Evolutionary conservation across 768 basidiomycete species (phyloP).

Genomic region (Lepiota venenata): DNA sequence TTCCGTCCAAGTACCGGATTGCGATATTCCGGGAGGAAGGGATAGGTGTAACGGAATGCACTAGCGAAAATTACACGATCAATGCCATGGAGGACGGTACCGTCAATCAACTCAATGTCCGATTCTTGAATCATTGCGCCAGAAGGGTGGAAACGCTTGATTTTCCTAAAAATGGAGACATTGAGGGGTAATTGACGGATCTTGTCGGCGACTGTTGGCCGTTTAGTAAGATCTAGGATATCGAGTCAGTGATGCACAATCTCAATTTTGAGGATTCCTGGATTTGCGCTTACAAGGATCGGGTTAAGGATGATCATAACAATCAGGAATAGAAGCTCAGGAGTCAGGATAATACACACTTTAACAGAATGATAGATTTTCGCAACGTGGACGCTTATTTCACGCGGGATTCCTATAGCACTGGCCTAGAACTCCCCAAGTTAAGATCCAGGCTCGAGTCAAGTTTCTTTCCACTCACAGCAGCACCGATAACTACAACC

Average conservation of each 20-base stretch:
- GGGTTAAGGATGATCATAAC: not conserved
- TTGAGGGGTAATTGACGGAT: slow-evolving; percentile 27
- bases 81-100: slow-evolving; percentile 32
- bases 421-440: slow-evolving; percentile 23
- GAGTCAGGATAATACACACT: slow-evolving; percentile 12
- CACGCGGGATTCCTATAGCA: slow-evolving; percentile 32
- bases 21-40: slow-evolving; percentile 40
- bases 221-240: slow-evolving; percentile 11
- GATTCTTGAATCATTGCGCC: slow-evolving; percentile 19
- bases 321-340: not conserved
- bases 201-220: slow-evolving; percentile 14
- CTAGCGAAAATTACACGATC: slow-evolving; percentile 35
- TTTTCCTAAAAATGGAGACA: slow-evolving; percentile 35
- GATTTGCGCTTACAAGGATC: not conserved
- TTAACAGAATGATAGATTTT: slow-evolving; percentile 30
- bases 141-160: slow-evolving; percentile 31
- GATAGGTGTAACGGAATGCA: slow-evolving; percentile 41
- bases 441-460: not conserved
- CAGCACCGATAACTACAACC: slow-evolving; percentile 40
- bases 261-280: not conserved
- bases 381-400: slow-evolving; percentile 27
- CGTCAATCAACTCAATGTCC: slow-evolving; percentile 32
- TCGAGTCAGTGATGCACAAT: not conserved
- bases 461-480: slow-evolving; percentile 20
- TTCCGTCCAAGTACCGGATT: slow-evolving; percentile 21